These are phyloP conservation scores for Ustilago xerochloae DNA, from an alignment of 1,284 basidiomycete genomes.

Conservation along the genomic window DNA sequence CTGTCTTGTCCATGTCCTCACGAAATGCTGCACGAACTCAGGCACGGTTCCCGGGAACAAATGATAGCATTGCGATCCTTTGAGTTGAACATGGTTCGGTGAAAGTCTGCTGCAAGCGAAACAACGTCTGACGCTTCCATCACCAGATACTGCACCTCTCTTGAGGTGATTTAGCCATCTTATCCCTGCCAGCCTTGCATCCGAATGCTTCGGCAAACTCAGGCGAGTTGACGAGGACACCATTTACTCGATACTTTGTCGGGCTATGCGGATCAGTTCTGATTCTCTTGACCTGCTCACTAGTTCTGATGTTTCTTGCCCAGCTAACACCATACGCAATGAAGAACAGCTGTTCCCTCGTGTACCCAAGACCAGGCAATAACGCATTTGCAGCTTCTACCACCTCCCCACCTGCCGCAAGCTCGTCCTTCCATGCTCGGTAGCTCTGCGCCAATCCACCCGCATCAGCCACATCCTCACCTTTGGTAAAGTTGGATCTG, in stretches of 20 bases:
- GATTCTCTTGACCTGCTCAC: constrained; percentile 59
- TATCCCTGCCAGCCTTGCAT: constrained; percentile 58
- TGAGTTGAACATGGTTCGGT: too few relatives aligned
- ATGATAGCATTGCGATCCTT: too few relatives aligned
- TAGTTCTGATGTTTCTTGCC: constrained; percentile 57
- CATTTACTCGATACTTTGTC: constrained; percentile 62
- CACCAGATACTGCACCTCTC: constrained; percentile 65
- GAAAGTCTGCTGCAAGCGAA: too few relatives aligned
- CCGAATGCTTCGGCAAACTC: constrained; percentile 63
- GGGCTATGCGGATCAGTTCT: constrained; percentile 66
- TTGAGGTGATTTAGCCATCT: constrained; percentile 49
- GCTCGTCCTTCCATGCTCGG: constrained; percentile 67
- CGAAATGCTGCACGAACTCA: too few relatives aligned
- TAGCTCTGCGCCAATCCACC: constrained; percentile 69
- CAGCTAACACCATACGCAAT: constrained; percentile 63
- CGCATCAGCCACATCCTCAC: constrained; percentile 78
- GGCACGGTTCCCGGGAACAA: too few relatives aligned
- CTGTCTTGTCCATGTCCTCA: neutral
- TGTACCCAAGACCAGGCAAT: constrained; percentile 67
- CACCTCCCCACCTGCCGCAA: constrained; percentile 49
- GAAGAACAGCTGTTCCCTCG: constrained; percentile 69
- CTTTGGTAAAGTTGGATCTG: constrained; percentile 76
- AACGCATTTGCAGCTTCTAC: constrained; percentile 58
- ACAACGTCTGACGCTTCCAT: neutral
- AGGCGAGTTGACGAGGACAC: constrained; percentile 55